Evolutionary conservation across 768 basidiomycete genomes (phyloP).

Genomic region (Macrocybe gigantea): DNA sequence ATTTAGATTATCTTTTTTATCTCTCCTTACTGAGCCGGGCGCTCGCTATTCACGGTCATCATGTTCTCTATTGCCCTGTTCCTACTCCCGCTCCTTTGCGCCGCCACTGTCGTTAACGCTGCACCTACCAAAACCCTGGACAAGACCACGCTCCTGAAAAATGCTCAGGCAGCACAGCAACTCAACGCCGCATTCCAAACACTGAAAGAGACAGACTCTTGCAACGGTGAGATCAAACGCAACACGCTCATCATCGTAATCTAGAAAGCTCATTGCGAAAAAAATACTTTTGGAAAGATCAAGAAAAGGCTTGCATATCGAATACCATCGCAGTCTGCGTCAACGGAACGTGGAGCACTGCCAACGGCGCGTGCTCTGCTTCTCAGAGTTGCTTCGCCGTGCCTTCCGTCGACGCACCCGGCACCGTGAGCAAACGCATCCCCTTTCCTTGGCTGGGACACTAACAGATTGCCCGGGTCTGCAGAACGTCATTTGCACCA

Average conservation of each 20-base stretch:
- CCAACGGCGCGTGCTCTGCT: constrained; percentile 26
- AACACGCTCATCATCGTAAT: background rate
- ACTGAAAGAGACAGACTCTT: constrained; percentile 35
- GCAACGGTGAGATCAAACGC: constrained; percentile 30
- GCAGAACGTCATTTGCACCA: constrained; percentile 49
- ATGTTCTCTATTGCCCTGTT: constrained; percentile 10
- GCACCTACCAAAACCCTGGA: constrained; percentile 32
- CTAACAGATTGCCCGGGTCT: background rate
- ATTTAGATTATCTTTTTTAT: too few relatives aligned
- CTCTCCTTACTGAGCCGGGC: constrained; percentile 22
- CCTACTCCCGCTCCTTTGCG: constrained; percentile 14
- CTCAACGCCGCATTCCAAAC: constrained; percentile 42
- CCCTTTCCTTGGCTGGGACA: background rate
- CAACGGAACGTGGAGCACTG: constrained; percentile 32
- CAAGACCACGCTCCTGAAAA: constrained; percentile 35
- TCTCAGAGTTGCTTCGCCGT: constrained; percentile 45
- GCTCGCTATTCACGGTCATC: constrained; percentile 15
- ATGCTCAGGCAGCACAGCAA: constrained; percentile 44
- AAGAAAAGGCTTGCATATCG: constrained; percentile 38
- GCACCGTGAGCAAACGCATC: constrained; percentile 33
- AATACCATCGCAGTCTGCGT: constrained; percentile 34
- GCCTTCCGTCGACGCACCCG: constrained; percentile 34
- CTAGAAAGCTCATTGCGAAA: background rate
- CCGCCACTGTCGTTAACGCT: constrained; percentile 13
- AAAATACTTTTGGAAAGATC: constrained; percentile 21